Evolutionary conservation across 1,284 basidiomycete genomes (phyloP).

Genomic region (Lentinus polychrous): DNA sequence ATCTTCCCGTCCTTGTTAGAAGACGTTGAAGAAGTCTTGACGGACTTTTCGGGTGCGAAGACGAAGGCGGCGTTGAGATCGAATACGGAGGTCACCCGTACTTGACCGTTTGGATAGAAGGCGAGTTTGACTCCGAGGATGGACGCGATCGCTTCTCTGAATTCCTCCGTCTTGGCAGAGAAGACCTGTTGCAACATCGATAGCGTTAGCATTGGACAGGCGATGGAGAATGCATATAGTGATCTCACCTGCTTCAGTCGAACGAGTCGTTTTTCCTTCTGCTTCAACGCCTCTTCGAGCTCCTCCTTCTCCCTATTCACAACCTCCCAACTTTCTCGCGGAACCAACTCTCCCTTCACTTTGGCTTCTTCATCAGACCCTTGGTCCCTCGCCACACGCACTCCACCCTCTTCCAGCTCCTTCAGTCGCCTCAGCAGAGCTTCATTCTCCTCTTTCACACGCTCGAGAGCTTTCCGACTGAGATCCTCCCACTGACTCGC

Average conservation of each 20-base stretch:
- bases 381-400: slow-evolving; percentile 11
- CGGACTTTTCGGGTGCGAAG: slow-evolving; percentile 46
- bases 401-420: slow-evolving; percentile 42
- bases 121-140: slow-evolving; percentile 82
- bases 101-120: slow-evolving; percentile 79
- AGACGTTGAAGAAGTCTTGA: slow-evolving; percentile 7
- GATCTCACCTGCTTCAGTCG: slow-evolving; percentile 59
- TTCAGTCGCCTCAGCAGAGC: slow-evolving; percentile 53
- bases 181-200: slow-evolving; percentile 46
- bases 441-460: slow-evolving; percentile 69
- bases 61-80: slow-evolving; percentile 67
- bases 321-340: slow-evolving; percentile 64
- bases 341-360: slow-evolving; percentile 38
- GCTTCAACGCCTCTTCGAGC: slow-evolving; percentile 51
- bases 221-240: not conserved
- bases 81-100: slow-evolving; percentile 77
- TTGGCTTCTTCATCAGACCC: slow-evolving; percentile 9
- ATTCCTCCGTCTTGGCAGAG: slow-evolving; percentile 70
- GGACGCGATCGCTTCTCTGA: slow-evolving; percentile 72
- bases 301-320: slow-evolving; percentile 54
- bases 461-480: slow-evolving; percentile 59
- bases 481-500: slow-evolving; percentile 67
- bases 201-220: not conserved
- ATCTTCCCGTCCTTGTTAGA: slow-evolving; percentile 29
- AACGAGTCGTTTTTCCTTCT: slow-evolving; percentile 71